A percentile compares a stretch with the other conserved stretches of the same genome.
Evolutionary conservation across 2,329 filamentous ascomycete genomes (phyloP).

Genomic region (Alternaria arbusti): DNA sequence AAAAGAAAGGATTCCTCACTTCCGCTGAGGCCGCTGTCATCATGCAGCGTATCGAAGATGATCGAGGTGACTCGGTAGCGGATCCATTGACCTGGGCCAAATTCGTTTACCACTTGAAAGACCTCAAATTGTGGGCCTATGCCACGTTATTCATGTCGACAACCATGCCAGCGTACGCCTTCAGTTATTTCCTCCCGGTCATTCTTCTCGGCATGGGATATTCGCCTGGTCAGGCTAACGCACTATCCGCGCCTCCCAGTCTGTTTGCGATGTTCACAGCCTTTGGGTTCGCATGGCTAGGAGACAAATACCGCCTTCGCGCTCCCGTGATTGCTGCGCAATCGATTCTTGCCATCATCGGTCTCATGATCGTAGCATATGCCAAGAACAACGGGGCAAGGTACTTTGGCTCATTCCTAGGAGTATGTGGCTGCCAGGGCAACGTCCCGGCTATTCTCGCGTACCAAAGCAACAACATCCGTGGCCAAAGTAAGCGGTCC

Average conservation of each 20-base stretch:
- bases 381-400: slow-evolving; percentile 24
- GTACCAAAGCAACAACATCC: slow-evolving; percentile 36
- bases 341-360: slow-evolving; percentile 25
- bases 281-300: slow-evolving; percentile 30
- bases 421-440: slow-evolving; percentile 25
- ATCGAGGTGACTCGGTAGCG: slow-evolving; percentile 31
- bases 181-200: slow-evolving; percentile 35
- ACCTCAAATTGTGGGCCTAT: slow-evolving; percentile 33
- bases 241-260: slow-evolving; percentile 33
- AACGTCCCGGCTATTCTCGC: slow-evolving; percentile 32
- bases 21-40: slow-evolving; percentile 22
- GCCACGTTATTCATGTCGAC: slow-evolving; percentile 31
- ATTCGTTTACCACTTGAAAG: slow-evolving; percentile 24
- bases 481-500: slow-evolving; percentile 27
- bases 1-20: slow-evolving; percentile 29
- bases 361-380: slow-evolving; percentile 36
- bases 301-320: slow-evolving; percentile 33
- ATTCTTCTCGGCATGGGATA: slow-evolving; percentile 37
- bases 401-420: slow-evolving; percentile 38
- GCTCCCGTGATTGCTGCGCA: slow-evolving; percentile 32
- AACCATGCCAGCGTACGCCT: slow-evolving; percentile 33
- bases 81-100: slow-evolving; percentile 29
- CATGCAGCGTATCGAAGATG: slow-evolving; percentile 31
- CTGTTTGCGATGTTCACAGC: slow-evolving; percentile 30
- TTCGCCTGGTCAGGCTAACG: slow-evolving; percentile 21